Base-by-base conservation (phyloP, 352 stramenopile genomes). In the Phytopythium mirpurense region DNA sequence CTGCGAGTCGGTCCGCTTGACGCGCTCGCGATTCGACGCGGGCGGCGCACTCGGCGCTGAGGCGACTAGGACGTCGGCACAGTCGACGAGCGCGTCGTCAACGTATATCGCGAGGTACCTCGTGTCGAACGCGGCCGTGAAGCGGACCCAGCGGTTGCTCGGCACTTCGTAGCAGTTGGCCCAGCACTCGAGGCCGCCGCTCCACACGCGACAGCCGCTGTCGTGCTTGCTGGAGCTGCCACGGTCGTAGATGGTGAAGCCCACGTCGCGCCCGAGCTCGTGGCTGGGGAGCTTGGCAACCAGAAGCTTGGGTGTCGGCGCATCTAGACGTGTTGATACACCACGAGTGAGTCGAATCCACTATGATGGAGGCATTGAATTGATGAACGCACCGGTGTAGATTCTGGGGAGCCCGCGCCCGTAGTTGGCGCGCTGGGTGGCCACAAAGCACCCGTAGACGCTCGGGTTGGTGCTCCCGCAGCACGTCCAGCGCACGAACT, bases 401-500 rank as follows among this genome's bases (percentile, higher is more conserved):
- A 24, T 38, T 18, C 34, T 10, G 0, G 55, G 19, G 5, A 23
- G n/a, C 18, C 16, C 27, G 0, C 21, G 21, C 2, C 32, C 24
- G 9, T 32, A 50, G 26, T 54, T 41, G 6, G 42, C 41, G 9
- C 34, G 21, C 19, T 51, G 36, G 23, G 42, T 51, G n/a, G 57
- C 48, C 15, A 70, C 59, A 3, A 68, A 71, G n/a, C 78, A 88
- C 8, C 78, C 78, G 29, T 74, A 85, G 8, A 88, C 63, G 31
- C 54, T 84, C 5, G 63, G 63, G 27, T 81, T 62, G 0, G 67
- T 83, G 55, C 67, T 79, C 12, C 75, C 78, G 23, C 78, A 88
- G 51, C 78, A 86, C 9, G 68, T 65, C 78, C 75, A 88, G 0
- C 78, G 62, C 4, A 86, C 63, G 55, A 88, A 88, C 18, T 74